These are phyloP conservation scores for Zygoascus tannicola DNA, from an alignment of 805 yeast species.

Conservation along the genomic window DNA sequence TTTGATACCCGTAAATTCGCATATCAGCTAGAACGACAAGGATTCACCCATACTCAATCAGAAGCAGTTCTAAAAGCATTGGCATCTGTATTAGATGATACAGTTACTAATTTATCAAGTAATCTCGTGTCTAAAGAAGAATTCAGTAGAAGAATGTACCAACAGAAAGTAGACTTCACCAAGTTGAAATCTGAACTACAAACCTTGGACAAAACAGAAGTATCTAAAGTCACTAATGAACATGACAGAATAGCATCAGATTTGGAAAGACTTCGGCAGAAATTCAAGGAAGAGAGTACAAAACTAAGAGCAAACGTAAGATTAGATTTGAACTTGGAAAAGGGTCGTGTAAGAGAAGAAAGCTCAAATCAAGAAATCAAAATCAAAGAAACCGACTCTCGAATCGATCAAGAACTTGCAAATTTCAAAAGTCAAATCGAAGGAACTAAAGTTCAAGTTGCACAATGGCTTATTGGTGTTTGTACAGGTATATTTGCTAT, in stretches of 20 bases:
- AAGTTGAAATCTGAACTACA: conserved; percentile 87
- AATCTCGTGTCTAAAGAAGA: conserved; percentile 81
- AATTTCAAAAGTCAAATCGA: conserved; percentile 94
- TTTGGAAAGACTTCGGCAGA: conserved; percentile 74
- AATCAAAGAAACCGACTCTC: conserved; percentile 87
- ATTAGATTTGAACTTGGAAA: conserved; percentile 83
- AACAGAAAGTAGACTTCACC: conserved; percentile 94
- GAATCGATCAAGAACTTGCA: conserved; percentile 91
- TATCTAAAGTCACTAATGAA: conserved; percentile 71
- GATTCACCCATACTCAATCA: conserved; percentile 69
- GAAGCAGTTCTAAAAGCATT: conserved; percentile 70
- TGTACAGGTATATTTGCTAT: conserved; percentile 97
- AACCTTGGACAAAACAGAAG: conserved; percentile 78
- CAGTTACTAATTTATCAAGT: conserved; percentile 62
- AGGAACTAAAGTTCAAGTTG: conserved; percentile 88
- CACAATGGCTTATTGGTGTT: conserved; percentile 98
- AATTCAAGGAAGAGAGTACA: conserved; percentile 83
- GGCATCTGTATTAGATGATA: conserved; percentile 66
- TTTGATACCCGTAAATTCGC: conserved; percentile 74
- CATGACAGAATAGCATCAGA: conserved; percentile 79
- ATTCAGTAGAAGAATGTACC: conserved; percentile 76
- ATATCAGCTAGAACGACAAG: conserved; percentile 54
- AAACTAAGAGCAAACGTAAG: conserved; percentile 85
- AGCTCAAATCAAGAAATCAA: conserved; percentile 85
- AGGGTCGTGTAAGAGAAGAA: conserved; percentile 92